A percentile compares a stretch with the other conserved stretches of the same genome.
Conservation (phyloP, 139 green algal genomes). For the Ulvella scutata region DNA sequence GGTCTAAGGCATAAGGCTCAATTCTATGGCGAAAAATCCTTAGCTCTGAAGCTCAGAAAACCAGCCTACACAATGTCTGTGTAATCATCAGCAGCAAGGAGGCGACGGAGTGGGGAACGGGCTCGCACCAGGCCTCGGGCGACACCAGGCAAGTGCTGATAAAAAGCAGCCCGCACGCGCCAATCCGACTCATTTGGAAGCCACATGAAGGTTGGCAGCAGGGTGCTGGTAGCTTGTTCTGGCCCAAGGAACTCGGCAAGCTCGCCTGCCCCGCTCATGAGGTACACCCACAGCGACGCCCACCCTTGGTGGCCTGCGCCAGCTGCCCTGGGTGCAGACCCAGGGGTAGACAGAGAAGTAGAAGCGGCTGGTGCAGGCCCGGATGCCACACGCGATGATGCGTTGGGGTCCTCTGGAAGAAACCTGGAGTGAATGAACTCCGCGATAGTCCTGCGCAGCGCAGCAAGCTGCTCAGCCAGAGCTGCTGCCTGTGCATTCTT, state of each 20-base stretch:
- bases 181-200: slow-evolving; percentile 82
- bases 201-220: slow-evolving; percentile 76
- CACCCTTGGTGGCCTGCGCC: neutral
- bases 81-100: slow-evolving; percentile 42
- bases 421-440: neutral
- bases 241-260: slow-evolving; percentile 81
- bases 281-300: neutral
- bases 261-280: slow-evolving; percentile 72
- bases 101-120: neutral
- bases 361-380: too few species aligned
- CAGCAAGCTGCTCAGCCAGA: neutral
- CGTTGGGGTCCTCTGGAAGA: neutral
- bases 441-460: neutral
- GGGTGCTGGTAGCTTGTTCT: slow-evolving; percentile 51
- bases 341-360: neutral
- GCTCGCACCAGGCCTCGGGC: neutral
- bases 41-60: too few species aligned
- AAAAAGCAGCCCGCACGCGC: slow-evolving; percentile 59
- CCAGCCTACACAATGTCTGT: too few species aligned
- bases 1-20: too few species aligned
- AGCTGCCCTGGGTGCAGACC: neutral
- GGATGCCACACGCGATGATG: neutral
- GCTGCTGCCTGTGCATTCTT: neutral
- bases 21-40: too few species aligned
- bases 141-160: slow-evolving; percentile 20